These are phyloP conservation scores for Protomyces pachydermus DNA, from an alignment of 1,139 yeast species.

Conservation along the genomic window DNA sequence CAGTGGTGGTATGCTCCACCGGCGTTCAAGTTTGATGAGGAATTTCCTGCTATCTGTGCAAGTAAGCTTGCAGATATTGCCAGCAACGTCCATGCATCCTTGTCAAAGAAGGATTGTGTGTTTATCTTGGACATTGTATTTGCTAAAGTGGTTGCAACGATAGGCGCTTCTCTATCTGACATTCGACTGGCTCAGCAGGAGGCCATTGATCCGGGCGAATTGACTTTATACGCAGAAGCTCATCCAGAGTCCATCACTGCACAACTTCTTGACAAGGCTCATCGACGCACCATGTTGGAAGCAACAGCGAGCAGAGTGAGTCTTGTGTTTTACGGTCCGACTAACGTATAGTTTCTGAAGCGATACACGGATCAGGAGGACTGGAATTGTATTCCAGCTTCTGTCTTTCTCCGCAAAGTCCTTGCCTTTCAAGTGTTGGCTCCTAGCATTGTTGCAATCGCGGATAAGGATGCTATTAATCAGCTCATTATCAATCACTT, in stretches of 20 bases:
- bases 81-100: background rate
- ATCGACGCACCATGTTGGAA: background rate
- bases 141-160: conserved; percentile 3
- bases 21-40: background rate
- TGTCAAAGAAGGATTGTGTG: conserved; percentile 8
- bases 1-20: conserved; percentile 23
- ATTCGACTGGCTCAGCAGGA: background rate
- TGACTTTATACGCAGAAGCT: background rate
- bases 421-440: background rate
- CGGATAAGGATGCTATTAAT: conserved; percentile 6
- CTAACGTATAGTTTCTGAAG: background rate
- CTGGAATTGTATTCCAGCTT: background rate
- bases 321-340: background rate
- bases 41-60: conserved; percentile 6
- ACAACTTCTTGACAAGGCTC: background rate
- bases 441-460: background rate
- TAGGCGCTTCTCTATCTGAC: conserved; percentile 10
- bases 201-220: background rate
- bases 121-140: conserved; percentile 4
- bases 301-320: background rate
- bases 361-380: background rate
- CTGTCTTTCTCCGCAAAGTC: conserved; percentile 2
- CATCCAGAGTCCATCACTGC: conserved; percentile 1
- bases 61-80: background rate
- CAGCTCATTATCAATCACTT: background rate